These are phyloP conservation scores for Amanita phalloides DNA, from an alignment of 768 basidiomycete species.

Conservation along the genomic window DNA sequence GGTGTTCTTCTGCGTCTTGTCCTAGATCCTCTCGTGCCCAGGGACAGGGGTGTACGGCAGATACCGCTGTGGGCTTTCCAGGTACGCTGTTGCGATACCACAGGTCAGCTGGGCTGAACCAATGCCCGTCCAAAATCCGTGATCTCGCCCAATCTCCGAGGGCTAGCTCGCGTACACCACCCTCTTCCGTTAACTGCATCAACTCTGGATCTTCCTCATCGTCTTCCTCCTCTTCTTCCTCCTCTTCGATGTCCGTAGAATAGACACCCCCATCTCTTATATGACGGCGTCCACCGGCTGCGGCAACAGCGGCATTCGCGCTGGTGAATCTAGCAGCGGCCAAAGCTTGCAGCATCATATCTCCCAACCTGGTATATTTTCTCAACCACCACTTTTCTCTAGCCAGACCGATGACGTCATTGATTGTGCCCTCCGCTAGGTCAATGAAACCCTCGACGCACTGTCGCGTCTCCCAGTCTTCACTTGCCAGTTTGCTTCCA, in stretches of 20 bases:
- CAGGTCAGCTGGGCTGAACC: slow-evolving; percentile 65
- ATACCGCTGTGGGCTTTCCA: slow-evolving; percentile 26
- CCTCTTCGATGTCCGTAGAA: slow-evolving; percentile 11
- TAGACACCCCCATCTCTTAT: not conserved
- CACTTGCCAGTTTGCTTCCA: slow-evolving; percentile 24
- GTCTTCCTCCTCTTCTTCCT: slow-evolving; percentile 30
- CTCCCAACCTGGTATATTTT: slow-evolving; percentile 50
- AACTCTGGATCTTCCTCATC: slow-evolving; percentile 34
- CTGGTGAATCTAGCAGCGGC: slow-evolving; percentile 42
- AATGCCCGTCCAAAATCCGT: slow-evolving; percentile 65
- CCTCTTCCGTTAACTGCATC: slow-evolving; percentile 29
- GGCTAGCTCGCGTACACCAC: slow-evolving; percentile 41
- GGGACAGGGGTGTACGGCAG: slow-evolving; percentile 47
- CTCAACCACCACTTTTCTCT: slow-evolving; percentile 67
- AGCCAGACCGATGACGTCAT: slow-evolving; percentile 48
- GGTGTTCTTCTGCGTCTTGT: slow-evolving; percentile 27
- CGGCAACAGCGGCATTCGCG: slow-evolving; percentile 1
- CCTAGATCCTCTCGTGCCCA: slow-evolving; percentile 34
- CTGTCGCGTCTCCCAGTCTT: slow-evolving; percentile 61
- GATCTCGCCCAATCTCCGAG: slow-evolving; percentile 63
- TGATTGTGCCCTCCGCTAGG: slow-evolving; percentile 57
- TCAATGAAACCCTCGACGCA: slow-evolving; percentile 65
- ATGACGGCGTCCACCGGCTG: not conserved
- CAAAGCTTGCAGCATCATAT: slow-evolving; percentile 57
- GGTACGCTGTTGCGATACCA: slow-evolving; percentile 38